phyloP scores from a whole-genome alignment of 345 rosid genomes.

The Melaleuca alternifolia region DNA sequence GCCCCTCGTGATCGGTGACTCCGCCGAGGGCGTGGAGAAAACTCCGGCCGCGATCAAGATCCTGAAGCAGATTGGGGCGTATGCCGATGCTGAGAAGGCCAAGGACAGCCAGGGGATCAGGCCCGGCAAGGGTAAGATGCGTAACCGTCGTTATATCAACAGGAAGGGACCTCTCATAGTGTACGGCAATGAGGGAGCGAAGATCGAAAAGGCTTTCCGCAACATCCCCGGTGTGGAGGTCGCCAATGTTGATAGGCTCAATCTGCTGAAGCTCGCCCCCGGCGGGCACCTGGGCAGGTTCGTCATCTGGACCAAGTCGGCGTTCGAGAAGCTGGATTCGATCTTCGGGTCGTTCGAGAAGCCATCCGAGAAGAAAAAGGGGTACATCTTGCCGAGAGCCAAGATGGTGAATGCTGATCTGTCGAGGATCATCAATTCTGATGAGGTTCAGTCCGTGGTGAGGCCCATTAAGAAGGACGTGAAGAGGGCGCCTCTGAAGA shows the following conservation, averaged over 20 bases:
- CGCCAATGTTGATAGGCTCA: slow-evolving; percentile 75
- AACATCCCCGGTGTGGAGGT: slow-evolving; percentile 95
- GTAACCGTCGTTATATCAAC: slow-evolving; percentile 78
- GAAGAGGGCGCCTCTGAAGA: slow-evolving; percentile 78
- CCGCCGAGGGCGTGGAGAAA: slow-evolving; percentile 67
- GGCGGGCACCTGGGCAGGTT: slow-evolving; percentile 97
- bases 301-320: slow-evolving; percentile 90
- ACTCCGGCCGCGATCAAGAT: slow-evolving; percentile 75
- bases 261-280: slow-evolving; percentile 79
- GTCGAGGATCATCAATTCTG: slow-evolving; percentile 86
- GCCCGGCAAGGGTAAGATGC: slow-evolving; percentile 82
- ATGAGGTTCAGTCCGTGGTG: slow-evolving; percentile 91
- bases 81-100: slow-evolving; percentile 75
- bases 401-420: slow-evolving; percentile 98
- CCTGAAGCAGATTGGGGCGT: slow-evolving; percentile 81
- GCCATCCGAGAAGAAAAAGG: slow-evolving; percentile 80
- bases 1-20: slow-evolving; percentile 75
- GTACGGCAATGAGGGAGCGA: slow-evolving; percentile 68
- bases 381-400: slow-evolving; percentile 71
- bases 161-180: slow-evolving; percentile 91
- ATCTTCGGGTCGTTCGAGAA: slow-evolving; percentile 84
- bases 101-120: slow-evolving; percentile 84
- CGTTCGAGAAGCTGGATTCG: slow-evolving; percentile 87
- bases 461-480: slow-evolving; percentile 62
- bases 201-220: slow-evolving; percentile 84